Evolutionary conservation across 2,329 filamentous ascomycete species (phyloP).

Genomic region (Emergomyces africanus): DNA sequence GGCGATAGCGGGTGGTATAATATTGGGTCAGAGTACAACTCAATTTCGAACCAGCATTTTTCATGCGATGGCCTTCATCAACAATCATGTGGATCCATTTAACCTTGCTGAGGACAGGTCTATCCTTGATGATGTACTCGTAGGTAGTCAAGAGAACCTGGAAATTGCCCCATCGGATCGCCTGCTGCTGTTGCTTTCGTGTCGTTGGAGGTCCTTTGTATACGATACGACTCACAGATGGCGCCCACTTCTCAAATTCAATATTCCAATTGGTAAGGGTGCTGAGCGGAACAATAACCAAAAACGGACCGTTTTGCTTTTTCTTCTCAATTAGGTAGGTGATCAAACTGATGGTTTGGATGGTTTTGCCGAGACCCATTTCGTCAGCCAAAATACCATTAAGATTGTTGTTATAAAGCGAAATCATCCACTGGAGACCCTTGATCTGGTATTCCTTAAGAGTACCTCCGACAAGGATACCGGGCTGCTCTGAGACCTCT

Average conservation of each 20-base stretch:
- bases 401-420: conserved; percentile 98
- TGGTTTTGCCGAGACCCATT: conserved; percentile 99
- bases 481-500: conserved; percentile 70
- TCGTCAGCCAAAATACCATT: conserved; percentile 98
- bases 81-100: conserved; percentile 99
- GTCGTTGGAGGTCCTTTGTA: conserved; percentile 91
- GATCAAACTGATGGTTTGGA: conserved; percentile 95
- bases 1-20: conserved; percentile 85
- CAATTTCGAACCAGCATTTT: conserved; percentile 92
- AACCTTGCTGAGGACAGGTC: conserved; percentile 89
- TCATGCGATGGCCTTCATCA: conserved; percentile 99
- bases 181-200: conserved; percentile 82
- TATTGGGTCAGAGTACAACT: conserved; percentile 90
- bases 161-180: conserved; percentile 88
- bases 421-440: conserved; percentile 99
- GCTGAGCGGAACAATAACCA: conserved; percentile 94
- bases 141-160: conserved; percentile 96
- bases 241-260: conserved; percentile 98
- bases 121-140: conserved; percentile 99
- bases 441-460: conserved; percentile 98
- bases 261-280: conserved; percentile 98
- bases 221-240: conserved; percentile 70
- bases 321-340: conserved; percentile 97
- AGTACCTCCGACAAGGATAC: conserved; percentile 77
- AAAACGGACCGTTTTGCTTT: conserved; percentile 76